Conservation (phyloP, 176 grass and related monocot species). For the Oropetium thomaeum region DNA sequence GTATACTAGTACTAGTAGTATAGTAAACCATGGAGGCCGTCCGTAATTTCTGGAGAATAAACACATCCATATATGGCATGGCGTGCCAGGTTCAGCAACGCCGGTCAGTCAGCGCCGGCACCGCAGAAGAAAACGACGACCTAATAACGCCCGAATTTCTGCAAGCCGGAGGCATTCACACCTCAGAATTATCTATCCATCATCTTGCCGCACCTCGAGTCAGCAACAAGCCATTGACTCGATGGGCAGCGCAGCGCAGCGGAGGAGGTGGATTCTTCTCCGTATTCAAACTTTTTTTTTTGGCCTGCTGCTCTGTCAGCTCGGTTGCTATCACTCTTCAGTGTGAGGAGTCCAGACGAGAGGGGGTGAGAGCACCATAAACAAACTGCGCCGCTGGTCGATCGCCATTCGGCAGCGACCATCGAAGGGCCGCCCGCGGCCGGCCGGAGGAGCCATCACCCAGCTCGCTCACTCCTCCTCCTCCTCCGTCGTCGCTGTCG, state of each 20-base stretch:
- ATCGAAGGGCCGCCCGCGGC: slow-evolving; percentile 8
- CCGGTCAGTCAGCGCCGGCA: not conserved
- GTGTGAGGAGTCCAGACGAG: not conserved
- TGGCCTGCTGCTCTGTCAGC: too few species aligned
- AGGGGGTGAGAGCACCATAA: too few species aligned
- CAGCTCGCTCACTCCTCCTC: too few species aligned
- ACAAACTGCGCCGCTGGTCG: too few species aligned
- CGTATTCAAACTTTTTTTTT: not conserved
- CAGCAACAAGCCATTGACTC: slow-evolving; percentile 37
- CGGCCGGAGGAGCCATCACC: too few species aligned
- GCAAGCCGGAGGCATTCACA: not conserved
- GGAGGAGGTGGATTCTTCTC: not conserved
- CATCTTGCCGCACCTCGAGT: too few species aligned
- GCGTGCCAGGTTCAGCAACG: too few species aligned
- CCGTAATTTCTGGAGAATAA: not conserved
- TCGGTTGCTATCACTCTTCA: slow-evolving; percentile 18
- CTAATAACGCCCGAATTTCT: not conserved
- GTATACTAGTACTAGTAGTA: too few species aligned
- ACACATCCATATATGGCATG: too few species aligned
- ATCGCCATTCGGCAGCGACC: too few species aligned
- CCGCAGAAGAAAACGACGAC: not conserved
- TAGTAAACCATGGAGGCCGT: not conserved
- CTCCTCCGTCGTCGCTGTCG: slow-evolving; percentile 29
- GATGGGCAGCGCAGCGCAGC: too few species aligned
- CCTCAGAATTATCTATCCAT: too few species aligned